Base-by-base conservation (phyloP, 805 yeast species). In the Candida ipomoeae region DNA sequence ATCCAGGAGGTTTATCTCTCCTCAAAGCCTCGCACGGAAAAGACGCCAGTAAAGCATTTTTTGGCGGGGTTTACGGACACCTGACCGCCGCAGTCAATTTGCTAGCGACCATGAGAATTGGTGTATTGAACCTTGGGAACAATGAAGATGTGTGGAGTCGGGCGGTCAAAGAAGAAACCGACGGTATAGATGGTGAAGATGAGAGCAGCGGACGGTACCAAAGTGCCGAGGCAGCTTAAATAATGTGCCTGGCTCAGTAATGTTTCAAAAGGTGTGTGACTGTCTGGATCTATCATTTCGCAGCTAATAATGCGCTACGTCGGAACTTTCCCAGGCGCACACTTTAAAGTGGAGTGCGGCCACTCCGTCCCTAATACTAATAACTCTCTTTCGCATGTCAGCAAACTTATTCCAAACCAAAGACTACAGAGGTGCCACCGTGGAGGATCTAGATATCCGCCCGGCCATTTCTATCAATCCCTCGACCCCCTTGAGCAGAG, bases 31-130 rank as follows among this genome's bases (percentile, higher is more conserved):
- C 96, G 1, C 84, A 88, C 51, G 97, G 97, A 11, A 88, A 87
- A 66, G 97, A 91, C 66, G 97, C 96, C 7, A 90, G 97, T 2
- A 83, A 87, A 46, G 97, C 96, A 2, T 91, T 91, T 68, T 89
- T 85, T 65, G 97, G 98, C 20, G 97, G 96, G 2, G 97, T 91
- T 11, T 91, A 91, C 69, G 81, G 82, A 49, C 98, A 91, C 67
- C 86, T 94, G 59, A 89, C 92, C 50, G 97, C 97, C 0, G 97
- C 97, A 1, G 87, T 85, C 62, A 91, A 91, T 68, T 69, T 91
- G 53, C 73, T 91, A 53, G 95, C 96, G 1, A 91, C 96, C 0
- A 89, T 91, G 97, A 79, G 98, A 61, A 85, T 91, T 14, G 96
- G 96, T 0, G 91, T 87, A 23, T 74, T 87, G 31, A 82, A 90